These are phyloP conservation scores for Entonaema liquescens DNA, from an alignment of 495 filamentous ascomycete genomes.

Conservation along the genomic window DNA sequence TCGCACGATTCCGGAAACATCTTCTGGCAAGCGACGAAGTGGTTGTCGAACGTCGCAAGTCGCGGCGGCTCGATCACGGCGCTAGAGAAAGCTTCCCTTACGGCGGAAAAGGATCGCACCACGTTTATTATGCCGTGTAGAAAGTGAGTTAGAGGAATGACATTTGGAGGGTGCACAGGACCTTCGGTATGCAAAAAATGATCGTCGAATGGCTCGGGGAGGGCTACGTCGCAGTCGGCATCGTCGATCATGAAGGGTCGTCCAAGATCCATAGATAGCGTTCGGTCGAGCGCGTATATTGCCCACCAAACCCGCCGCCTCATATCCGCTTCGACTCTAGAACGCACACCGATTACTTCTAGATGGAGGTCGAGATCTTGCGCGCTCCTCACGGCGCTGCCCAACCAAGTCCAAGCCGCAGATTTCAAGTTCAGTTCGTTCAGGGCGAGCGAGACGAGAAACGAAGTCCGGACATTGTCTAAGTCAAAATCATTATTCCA, in stretches of 20 bases:
- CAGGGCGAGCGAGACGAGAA: slow-evolving; percentile 81
- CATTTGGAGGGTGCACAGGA: slow-evolving; percentile 59
- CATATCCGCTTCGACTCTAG: slow-evolving; percentile 82
- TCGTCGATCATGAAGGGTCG: slow-evolving; percentile 88
- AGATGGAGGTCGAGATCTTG: slow-evolving; percentile 89
- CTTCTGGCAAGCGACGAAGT: slow-evolving; percentile 77
- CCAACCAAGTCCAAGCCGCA: slow-evolving; percentile 90
- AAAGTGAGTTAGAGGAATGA: slow-evolving; percentile 63
- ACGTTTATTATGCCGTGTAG: slow-evolving; percentile 85
- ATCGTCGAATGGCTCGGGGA: slow-evolving; percentile 85
- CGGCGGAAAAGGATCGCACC: slow-evolving; percentile 79
- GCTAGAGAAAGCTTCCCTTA: slow-evolving; percentile 76
- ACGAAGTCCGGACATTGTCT: slow-evolving; percentile 76
- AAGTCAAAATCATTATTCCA: slow-evolving; percentile 86
- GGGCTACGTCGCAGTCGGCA: slow-evolving; percentile 82
- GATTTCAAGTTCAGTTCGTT: slow-evolving; percentile 89
- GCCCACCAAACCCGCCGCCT: slow-evolving; percentile 93
- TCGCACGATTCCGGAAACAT: slow-evolving; percentile 79
- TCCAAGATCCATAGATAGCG: slow-evolving; percentile 82
- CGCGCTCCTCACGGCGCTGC: slow-evolving; percentile 80
- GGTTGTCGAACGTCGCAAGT: slow-evolving; percentile 80
- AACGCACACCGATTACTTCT: slow-evolving; percentile 59
- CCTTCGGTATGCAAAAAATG: slow-evolving; percentile 75
- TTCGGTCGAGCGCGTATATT: slow-evolving; percentile 88
- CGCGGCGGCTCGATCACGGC: slow-evolving; percentile 72